Conservation (phyloP, 208 protist species). For the Tetramitus jugosus region DNA sequence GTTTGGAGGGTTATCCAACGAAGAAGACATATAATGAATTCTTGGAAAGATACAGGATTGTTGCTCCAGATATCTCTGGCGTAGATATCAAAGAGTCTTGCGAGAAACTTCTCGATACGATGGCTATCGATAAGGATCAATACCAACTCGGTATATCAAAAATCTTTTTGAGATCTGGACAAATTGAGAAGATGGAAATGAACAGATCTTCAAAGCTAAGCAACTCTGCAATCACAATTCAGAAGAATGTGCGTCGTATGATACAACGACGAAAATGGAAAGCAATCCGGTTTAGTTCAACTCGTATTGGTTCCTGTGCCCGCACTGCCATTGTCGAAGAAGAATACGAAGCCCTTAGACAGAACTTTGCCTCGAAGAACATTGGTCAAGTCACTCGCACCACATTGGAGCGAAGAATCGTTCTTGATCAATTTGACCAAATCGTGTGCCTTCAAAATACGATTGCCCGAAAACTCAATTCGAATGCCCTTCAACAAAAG, state of each 20-base stretch:
- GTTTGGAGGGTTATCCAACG: constrained; percentile 45
- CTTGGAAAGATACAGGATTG: neutral
- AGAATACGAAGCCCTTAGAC: neutral
- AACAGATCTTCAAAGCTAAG: neutral
- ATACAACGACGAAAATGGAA: neutral
- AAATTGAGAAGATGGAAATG: neutral
- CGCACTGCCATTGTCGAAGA: neutral
- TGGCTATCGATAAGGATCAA: neutral
- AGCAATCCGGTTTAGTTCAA: no score
- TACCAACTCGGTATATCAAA: neutral
- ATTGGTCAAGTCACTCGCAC: neutral
- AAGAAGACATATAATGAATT: constrained; percentile 40
- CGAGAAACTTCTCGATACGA: neutral
- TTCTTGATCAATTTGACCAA: neutral
- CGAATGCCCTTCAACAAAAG: neutral
- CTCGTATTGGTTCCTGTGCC: neutral
- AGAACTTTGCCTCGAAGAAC: neutral
- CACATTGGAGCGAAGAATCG: neutral
- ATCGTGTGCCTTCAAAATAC: neutral
- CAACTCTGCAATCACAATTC: neutral
- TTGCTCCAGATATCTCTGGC: neutral
- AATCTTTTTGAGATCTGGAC: neutral
- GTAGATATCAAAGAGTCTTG: neutral
- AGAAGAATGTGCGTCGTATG: neutral
- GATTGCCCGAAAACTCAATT: neutral